Conservation (phyloP, 768 basidiomycete species). For the Pholiota molesta region DNA sequence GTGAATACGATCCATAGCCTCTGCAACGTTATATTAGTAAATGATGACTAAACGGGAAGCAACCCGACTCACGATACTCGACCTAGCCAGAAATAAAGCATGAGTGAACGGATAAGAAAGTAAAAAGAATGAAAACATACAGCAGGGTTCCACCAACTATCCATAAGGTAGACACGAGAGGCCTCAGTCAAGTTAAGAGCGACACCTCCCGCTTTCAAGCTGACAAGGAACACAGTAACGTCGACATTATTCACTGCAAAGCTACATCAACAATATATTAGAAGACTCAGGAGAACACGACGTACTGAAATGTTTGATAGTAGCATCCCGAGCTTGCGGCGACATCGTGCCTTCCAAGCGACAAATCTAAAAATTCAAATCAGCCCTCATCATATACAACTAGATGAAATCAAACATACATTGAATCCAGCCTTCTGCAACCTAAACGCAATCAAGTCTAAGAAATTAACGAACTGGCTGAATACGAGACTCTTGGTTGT, state of each 20-base stretch:
- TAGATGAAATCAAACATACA: slow-evolving; percentile 44
- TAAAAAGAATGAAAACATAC: slow-evolving; percentile 38
- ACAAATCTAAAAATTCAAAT: slow-evolving; percentile 62
- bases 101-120: background rate
- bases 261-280: slow-evolving; percentile 1
- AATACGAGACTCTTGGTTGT: slow-evolving; percentile 98
- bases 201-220: slow-evolving; percentile 94
- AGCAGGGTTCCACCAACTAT: slow-evolving; percentile 99
- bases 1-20: slow-evolving; percentile 98
- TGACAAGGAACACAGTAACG: slow-evolving; percentile 97
- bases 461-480: slow-evolving; percentile 91
- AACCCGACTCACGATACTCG: slow-evolving; percentile 68
- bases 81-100: slow-evolving; percentile 41
- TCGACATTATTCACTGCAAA: slow-evolving; percentile 83
- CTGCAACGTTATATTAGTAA: slow-evolving; percentile 37
- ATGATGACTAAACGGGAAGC: background rate
- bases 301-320: slow-evolving; percentile 92
- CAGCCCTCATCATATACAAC: background rate
- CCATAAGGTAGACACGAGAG: slow-evolving; percentile 94
- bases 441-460: slow-evolving; percentile 92
- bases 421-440: slow-evolving; percentile 91
- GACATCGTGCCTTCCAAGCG: slow-evolving; percentile 96
- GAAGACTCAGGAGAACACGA: background rate
- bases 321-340: slow-evolving; percentile 93
- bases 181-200: slow-evolving; percentile 90